phyloP scores from a whole-genome alignment of 257 asterid species.

The Leptodermis oblonga region DNA sequence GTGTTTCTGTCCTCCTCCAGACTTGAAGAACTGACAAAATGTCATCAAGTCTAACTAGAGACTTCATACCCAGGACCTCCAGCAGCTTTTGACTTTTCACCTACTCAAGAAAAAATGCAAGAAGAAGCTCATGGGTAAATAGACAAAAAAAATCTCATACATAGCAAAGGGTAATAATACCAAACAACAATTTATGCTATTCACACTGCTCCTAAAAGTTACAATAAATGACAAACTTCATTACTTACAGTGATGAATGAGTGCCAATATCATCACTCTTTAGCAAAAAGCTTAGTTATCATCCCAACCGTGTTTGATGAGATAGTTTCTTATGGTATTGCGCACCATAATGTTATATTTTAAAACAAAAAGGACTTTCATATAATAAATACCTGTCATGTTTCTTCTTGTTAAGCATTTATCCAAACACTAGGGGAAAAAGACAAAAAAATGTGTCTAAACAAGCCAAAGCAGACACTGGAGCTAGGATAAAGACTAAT shows the following conservation, averaged over 20 bases:
- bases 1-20: constrained; percentile 52
- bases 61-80: constrained; percentile 55
- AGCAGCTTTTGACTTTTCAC: constrained; percentile 64
- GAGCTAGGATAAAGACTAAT: not conserved
- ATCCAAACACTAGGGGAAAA: not conserved
- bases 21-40: constrained; percentile 48
- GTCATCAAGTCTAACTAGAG: constrained; percentile 55
- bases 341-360: not conserved
- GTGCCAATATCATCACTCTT: not conserved
- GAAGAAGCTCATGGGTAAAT: not conserved
- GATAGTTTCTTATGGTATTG: not conserved
- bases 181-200: not conserved
- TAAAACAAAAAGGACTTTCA: not conserved
- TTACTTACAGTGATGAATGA: not conserved
- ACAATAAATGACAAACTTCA: not conserved
- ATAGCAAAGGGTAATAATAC: not conserved
- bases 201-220: not conserved
- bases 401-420: not conserved
- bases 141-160: not conserved
- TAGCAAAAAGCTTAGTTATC: not conserved
- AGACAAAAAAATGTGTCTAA: not conserved
- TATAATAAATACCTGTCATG: not conserved
- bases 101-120: constrained; percentile 27
- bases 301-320: not conserved
- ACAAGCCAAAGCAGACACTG: constrained; percentile 1